Evolutionary conservation across 2,329 filamentous ascomycete species (phyloP).

Genomic region (Cordyceps farinosa): DNA sequence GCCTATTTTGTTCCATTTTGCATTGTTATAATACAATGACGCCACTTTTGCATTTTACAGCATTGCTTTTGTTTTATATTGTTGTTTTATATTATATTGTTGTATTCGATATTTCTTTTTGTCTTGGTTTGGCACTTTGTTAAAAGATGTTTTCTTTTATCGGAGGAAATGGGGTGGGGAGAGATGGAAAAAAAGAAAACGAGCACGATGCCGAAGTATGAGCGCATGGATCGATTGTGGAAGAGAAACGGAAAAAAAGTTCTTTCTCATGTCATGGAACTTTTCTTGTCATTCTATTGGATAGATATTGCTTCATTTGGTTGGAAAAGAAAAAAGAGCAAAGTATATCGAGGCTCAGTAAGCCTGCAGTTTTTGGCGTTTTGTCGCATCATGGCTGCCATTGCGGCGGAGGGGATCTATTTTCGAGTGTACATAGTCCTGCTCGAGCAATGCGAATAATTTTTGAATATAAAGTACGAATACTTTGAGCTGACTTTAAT

Average conservation of each 20-base stretch:
- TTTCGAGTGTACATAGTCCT: not conserved
- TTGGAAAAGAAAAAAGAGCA: not conserved
- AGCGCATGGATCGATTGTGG: not conserved
- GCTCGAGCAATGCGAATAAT: not conserved
- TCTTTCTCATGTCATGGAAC: not conserved
- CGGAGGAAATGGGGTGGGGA: too few relatives aligned
- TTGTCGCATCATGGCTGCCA: not conserved
- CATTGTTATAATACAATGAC: not conserved
- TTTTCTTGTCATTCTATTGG: not conserved
- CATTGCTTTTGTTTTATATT: constrained; percentile 1
- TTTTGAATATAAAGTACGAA: not conserved
- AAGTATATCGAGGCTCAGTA: not conserved
- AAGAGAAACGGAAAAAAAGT: not conserved
- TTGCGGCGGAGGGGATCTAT: not conserved
- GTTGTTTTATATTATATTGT: not conserved
- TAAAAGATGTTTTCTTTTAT: not conserved
- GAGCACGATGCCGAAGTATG: too few relatives aligned
- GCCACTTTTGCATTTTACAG: constrained; percentile 1
- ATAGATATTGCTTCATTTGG: not conserved
- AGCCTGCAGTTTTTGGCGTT: not conserved
- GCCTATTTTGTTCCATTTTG: too few relatives aligned
- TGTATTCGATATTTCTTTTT: not conserved
- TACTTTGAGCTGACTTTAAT: too few relatives aligned
- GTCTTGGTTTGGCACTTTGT: not conserved
- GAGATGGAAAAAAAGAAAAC: too few relatives aligned